Percentiles rank a stretch among this genome's conserved stretches.
Evolutionary conservation across 192 early-diverging fungal species (phyloP).

Genomic region (Entomortierella parvispora): DNA sequence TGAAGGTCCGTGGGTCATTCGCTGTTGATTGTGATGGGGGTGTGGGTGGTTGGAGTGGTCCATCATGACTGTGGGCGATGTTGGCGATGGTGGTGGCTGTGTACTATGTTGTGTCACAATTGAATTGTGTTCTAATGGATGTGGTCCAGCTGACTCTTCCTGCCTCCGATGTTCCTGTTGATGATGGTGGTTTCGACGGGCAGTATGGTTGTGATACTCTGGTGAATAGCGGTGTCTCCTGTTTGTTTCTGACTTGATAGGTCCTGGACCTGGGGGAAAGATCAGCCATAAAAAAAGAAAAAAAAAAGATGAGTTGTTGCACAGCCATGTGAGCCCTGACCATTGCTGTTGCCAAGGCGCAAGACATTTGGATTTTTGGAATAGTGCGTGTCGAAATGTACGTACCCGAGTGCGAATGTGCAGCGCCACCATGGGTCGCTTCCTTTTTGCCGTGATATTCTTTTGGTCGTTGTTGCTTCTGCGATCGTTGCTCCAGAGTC

Average conservation of each 20-base stretch:
- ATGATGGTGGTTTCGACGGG: slow-evolving; percentile 22
- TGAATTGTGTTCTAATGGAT: neutral
- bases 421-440: too few relatives aligned
- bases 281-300: slow-evolving; percentile 5
- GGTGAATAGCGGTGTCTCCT: slow-evolving; percentile 23
- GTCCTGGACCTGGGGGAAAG: slow-evolving; percentile 29
- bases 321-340: neutral
- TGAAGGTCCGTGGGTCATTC: neutral
- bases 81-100: slow-evolving; percentile 21
- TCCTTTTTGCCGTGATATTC: too few relatives aligned
- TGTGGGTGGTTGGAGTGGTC: slow-evolving; percentile 12
- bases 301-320: slow-evolving; percentile 1
- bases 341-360: too few relatives aligned
- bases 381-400: too few relatives aligned
- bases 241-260: slow-evolving; percentile 20
- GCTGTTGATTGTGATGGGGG: neutral
- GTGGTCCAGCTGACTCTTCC: neutral
- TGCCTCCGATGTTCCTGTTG: slow-evolving; percentile 1
- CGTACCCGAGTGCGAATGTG: too few relatives aligned
- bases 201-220: slow-evolving; percentile 22
- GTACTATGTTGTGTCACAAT: neutral
- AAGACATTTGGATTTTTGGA: too few relatives aligned
- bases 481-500: slow-evolving; percentile 9
- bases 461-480: neutral
- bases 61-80: slow-evolving; percentile 6